Evolutionary conservation across 208 protist genomes (phyloP).

Genomic region (Porcisia hertigi): DNA sequence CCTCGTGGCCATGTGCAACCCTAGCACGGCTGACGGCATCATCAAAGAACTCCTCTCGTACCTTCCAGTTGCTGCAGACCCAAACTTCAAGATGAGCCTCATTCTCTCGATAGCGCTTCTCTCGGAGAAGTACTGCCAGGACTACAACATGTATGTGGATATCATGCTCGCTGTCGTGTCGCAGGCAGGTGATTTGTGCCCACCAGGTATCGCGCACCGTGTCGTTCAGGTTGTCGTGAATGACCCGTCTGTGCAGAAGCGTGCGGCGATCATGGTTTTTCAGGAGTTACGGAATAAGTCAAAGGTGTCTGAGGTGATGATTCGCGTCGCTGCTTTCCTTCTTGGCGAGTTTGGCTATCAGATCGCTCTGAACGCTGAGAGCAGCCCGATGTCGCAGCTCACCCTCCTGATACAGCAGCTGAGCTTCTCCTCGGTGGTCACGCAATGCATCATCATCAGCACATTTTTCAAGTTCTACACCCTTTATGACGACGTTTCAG

Average conservation of each 20-base stretch:
- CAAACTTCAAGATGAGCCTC: constrained; percentile 93
- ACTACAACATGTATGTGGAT: constrained; percentile 95
- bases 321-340: constrained; percentile 90
- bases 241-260: constrained; percentile 95
- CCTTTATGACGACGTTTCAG: constrained; percentile 83
- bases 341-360: constrained; percentile 98
- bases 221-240: constrained; percentile 97
- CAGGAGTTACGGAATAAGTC: constrained; percentile 44
- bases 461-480: constrained; percentile 97
- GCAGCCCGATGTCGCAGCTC: constrained; percentile 85
- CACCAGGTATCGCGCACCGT: constrained; percentile 91
- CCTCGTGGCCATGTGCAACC: constrained; percentile 97
- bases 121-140: constrained; percentile 95
- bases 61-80: constrained; percentile 84
- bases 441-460: constrained; percentile 92
- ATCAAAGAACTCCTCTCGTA: constrained; percentile 94
- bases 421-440: constrained; percentile 48
- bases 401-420: constrained; percentile 80
- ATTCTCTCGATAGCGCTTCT: constrained; percentile 96
- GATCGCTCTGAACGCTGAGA: constrained; percentile 92
- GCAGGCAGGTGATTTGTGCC: constrained; percentile 95
- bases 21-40: constrained; percentile 88
- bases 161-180: constrained; percentile 95
- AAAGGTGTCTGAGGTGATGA: constrained; percentile 47
- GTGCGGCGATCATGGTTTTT: constrained; percentile 88